phyloP scores from a whole-genome alignment of 164 flowering plant genomes.

The Kalanchoe fedtschenkoi region DNA sequence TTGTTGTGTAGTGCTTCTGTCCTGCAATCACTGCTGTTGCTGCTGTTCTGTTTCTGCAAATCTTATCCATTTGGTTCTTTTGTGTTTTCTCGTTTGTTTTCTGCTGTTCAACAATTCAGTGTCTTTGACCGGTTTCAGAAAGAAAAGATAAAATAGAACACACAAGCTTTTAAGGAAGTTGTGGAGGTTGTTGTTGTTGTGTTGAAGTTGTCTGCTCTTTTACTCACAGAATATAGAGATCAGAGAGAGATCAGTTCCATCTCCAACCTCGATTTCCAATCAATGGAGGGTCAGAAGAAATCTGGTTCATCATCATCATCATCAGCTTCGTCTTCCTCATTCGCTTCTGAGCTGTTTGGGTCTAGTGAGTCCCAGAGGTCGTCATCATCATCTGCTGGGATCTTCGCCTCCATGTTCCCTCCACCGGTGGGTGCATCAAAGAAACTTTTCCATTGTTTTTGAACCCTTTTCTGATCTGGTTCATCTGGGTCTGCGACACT shows the following conservation, averaged over 20 bases:
- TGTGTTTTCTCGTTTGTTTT: slow-evolving; percentile 13
- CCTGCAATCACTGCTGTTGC: background rate
- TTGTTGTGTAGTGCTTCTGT: background rate
- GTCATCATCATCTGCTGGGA: slow-evolving; percentile 18
- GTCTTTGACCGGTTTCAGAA: background rate
- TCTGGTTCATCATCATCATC: slow-evolving; percentile 21
- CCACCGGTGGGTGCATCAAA: slow-evolving; percentile 27
- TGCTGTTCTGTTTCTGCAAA: slow-evolving; percentile 1
- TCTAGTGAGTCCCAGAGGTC: slow-evolving; percentile 14
- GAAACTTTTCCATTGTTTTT: background rate
- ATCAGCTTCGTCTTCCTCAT: too few relatives aligned
- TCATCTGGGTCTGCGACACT: background rate
- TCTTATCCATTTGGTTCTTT: slow-evolving; percentile 5
- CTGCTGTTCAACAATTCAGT: background rate
- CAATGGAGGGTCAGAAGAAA: slow-evolving; percentile 39
- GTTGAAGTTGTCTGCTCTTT: background rate
- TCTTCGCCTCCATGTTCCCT: slow-evolving; percentile 43
- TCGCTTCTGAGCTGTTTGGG: slow-evolving; percentile 49
- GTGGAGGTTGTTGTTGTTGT: background rate
- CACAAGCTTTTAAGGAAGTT: slow-evolving; percentile 5
- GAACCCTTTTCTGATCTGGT: background rate
- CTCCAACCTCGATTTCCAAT: background rate
- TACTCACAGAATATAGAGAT: background rate
- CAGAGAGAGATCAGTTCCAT: background rate
- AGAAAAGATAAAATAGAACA: too few relatives aligned